Conservation (phyloP, 805 yeast genomes). For the Suhomyces sp. region DNA sequence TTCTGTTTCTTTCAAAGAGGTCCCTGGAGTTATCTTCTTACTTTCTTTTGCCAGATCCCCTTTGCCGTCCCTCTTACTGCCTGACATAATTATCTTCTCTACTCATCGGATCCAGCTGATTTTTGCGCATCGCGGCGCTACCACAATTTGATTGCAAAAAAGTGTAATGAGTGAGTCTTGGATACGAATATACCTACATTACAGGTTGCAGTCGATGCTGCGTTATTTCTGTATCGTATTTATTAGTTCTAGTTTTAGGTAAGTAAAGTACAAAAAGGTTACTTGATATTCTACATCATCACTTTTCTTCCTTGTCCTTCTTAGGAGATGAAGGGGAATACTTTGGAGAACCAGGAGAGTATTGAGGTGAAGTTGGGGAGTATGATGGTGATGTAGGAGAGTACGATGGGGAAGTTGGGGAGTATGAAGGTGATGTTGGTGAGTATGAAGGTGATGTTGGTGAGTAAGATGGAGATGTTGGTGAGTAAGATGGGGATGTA, state of each 20-base stretch:
- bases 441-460: slow-evolving; percentile 26
- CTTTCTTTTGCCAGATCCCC: neutral
- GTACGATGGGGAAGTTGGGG: slow-evolving; percentile 46
- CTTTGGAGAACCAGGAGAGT: slow-evolving; percentile 46
- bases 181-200: too few relatives aligned
- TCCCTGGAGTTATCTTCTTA: neutral
- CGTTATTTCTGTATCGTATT: neutral
- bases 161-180: too few relatives aligned
- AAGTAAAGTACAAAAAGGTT: neutral
- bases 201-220: too few relatives aligned
- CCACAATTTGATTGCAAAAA: neutral
- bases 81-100: neutral
- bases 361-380: slow-evolving; percentile 48
- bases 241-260: neutral
- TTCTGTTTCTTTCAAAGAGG: slow-evolving; percentile 49
- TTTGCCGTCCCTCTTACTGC: neutral
- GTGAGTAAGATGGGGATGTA: slow-evolving; percentile 26
- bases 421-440: slow-evolving; percentile 22
- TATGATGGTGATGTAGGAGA: slow-evolving; percentile 55
- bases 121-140: slow-evolving; percentile 1
- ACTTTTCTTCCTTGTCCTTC: slow-evolving; percentile 18
- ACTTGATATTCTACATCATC: slow-evolving; percentile 1
- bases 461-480: slow-evolving; percentile 23
- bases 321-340: slow-evolving; percentile 45
- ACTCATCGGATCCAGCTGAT: neutral